Evolutionary conservation across 805 yeast species (phyloP).

Genomic region (Candida odintsovae): DNA sequence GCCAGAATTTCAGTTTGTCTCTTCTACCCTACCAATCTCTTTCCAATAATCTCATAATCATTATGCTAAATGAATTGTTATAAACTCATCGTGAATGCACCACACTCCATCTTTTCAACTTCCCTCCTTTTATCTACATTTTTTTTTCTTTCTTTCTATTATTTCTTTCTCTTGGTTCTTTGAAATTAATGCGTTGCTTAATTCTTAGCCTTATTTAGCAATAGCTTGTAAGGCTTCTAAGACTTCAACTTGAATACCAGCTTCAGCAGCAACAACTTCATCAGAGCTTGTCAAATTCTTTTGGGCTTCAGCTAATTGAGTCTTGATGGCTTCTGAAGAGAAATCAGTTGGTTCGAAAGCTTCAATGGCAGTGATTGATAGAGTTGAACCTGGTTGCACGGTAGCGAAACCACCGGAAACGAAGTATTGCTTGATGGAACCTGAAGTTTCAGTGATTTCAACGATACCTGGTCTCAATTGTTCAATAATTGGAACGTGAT

Average conservation of each 20-base stretch:
- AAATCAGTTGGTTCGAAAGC: conserved; percentile 89
- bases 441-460: conserved; percentile 77
- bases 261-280: conserved; percentile 88
- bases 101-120: background rate
- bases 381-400: conserved; percentile 88
- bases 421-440: conserved; percentile 72
- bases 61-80: background rate
- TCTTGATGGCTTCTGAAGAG: conserved; percentile 71
- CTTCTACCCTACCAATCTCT: background rate
- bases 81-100: background rate
- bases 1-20: background rate
- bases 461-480: conserved; percentile 94
- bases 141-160: background rate
- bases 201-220: conserved; percentile 47
- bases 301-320: conserved; percentile 87
- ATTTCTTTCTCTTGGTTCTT: background rate
- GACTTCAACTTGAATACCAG: conserved; percentile 92
- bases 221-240: conserved; percentile 87
- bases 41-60: background rate
- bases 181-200: background rate
- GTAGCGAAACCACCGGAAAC: conserved; percentile 96
- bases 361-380: conserved; percentile 90
- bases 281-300: conserved; percentile 82
- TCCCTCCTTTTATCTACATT: background rate
- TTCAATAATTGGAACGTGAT: conserved; percentile 96